A percentile compares a stretch with the other conserved stretches of the same genome.
These are phyloP conservation scores for Ophiognomonia clavigignenti-juglandacearum DNA, from an alignment of 2,329 filamentous ascomycete genomes.

Conservation along the genomic window DNA sequence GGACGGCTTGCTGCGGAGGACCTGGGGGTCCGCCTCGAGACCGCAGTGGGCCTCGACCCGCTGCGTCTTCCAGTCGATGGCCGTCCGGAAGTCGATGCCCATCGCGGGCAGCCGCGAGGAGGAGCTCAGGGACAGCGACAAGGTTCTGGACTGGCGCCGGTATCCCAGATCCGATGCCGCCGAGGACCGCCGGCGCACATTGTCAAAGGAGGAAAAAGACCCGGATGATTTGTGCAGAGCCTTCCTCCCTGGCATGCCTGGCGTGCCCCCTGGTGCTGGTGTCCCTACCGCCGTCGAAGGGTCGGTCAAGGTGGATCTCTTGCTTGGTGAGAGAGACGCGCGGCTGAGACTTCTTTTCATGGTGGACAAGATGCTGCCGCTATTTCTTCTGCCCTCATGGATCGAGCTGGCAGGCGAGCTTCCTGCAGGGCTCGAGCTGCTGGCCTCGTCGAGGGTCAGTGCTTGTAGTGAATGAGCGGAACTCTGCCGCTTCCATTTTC, in stretches of 20 bases:
- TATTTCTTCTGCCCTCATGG: slow-evolving; percentile 19
- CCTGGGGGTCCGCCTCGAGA: slow-evolving; percentile 44
- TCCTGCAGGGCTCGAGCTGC: slow-evolving; percentile 13
- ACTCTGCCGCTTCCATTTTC: slow-evolving; percentile 16
- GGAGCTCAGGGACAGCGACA: slow-evolving; percentile 14
- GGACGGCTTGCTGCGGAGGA: slow-evolving; percentile 40
- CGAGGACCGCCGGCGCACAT: slow-evolving; percentile 25
- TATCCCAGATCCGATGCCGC: slow-evolving; percentile 23
- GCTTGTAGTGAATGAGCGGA: slow-evolving; percentile 13
- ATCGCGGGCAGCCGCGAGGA: slow-evolving; percentile 19
- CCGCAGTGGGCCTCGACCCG: slow-evolving; percentile 33
- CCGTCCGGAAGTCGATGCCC: slow-evolving; percentile 24
- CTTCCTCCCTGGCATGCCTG: slow-evolving; percentile 6
- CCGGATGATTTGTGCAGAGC: slow-evolving; percentile 13
- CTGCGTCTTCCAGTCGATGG: slow-evolving; percentile 29
- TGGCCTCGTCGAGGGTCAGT: slow-evolving; percentile 15
- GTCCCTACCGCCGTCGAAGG: slow-evolving; percentile 1
- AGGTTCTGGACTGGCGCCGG: slow-evolving; percentile 20
- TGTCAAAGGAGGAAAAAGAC: slow-evolving; percentile 21
- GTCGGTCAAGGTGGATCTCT: slow-evolving; percentile 5
- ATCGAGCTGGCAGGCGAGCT: slow-evolving; percentile 21
- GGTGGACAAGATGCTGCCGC: slow-evolving; percentile 21
- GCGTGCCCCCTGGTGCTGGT: too few relatives aligned
- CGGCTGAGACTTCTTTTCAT: slow-evolving; percentile 22
- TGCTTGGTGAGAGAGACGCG: slow-evolving; percentile 15